These are phyloP conservation scores for Pseudonitzschia multistriata DNA, from an alignment of 108 stramenopile species.

Conservation along the genomic window DNA sequence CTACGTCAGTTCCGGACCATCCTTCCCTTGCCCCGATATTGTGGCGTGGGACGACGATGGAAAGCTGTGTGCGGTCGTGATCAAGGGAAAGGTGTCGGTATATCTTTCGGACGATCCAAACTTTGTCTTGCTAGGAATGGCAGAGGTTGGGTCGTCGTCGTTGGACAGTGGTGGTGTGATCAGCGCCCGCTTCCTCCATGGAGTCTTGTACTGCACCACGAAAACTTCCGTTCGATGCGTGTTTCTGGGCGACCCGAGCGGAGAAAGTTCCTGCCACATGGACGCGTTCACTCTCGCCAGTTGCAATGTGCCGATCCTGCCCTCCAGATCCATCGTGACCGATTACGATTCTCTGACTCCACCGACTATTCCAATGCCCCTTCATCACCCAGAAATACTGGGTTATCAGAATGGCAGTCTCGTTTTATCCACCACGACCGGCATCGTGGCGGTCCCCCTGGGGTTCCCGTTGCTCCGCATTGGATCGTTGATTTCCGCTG, in stretches of 20 bases:
- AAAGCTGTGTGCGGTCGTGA: conserved; percentile 59
- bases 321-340: conserved; percentile 11
- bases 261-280: conserved; percentile 51
- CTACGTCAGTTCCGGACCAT: conserved; percentile 65
- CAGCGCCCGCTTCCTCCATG: conserved; percentile 74
- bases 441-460: conserved; percentile 60
- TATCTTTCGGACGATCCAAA: conserved; percentile 61
- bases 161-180: conserved; percentile 42
- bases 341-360: conserved; percentile 36
- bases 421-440: conserved; percentile 60
- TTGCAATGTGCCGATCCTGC: conserved; percentile 37
- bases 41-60: conserved; percentile 84
- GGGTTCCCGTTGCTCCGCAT: conserved; percentile 69
- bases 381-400: conserved; percentile 67
- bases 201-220: conserved; percentile 72
- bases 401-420: conserved; percentile 78
- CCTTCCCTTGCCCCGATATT: conserved; percentile 76
- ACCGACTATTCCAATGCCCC: conserved; percentile 39
- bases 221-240: conserved; percentile 61
- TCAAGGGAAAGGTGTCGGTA: conserved; percentile 65
- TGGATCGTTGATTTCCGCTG: conserved; percentile 67
- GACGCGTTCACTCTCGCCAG: conserved; percentile 70
- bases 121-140: conserved; percentile 69
- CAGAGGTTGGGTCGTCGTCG: conserved; percentile 26
- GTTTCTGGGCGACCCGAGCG: conserved; percentile 64